Conservation (phyloP, 2,329 filamentous ascomycete species). For the Hirsutella rhossiliensis region DNA sequence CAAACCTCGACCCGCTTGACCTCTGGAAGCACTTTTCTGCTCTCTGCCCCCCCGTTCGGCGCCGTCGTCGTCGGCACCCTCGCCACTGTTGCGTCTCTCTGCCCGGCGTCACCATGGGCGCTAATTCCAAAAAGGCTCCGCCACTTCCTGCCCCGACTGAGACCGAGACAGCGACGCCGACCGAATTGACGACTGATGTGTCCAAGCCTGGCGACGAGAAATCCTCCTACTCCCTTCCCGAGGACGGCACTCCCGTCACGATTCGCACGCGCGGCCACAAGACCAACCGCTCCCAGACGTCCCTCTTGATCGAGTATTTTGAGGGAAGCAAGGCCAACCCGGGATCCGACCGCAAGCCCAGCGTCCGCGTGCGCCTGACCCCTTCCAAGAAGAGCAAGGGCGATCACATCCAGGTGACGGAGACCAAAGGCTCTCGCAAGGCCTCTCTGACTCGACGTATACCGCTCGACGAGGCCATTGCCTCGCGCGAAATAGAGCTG, state of each 20-base stretch:
- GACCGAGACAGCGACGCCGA: conserved; percentile 51
- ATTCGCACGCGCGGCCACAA: conserved; percentile 64
- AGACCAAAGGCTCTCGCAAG: conserved; percentile 62
- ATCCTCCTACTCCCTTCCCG: conserved; percentile 68
- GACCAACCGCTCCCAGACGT: conserved; percentile 64
- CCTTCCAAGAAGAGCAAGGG: conserved; percentile 59
- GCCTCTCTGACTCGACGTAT: conserved; percentile 44
- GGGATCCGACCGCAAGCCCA: conserved; percentile 59
- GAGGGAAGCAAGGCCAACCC: conserved; percentile 59
- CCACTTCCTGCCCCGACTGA: conserved; percentile 72
- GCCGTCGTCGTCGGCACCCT: neutral
- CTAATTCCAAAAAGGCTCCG: conserved; percentile 43
- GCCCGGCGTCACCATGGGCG: conserved; percentile 34
- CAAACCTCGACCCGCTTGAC: conserved; percentile 2
- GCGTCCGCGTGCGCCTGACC: conserved; percentile 68
- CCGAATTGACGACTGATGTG: conserved; percentile 51
- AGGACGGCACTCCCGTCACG: conserved; percentile 83
- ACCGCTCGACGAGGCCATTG: conserved; percentile 30
- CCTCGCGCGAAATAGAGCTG: conserved; percentile 30
- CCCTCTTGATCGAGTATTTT: conserved; percentile 88
- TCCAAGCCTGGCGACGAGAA: conserved; percentile 57
- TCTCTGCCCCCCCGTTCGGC: neutral
- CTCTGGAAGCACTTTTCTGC: neutral
- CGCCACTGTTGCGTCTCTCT: conserved; percentile 2
- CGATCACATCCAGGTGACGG: conserved; percentile 79